phyloP scores from a whole-genome alignment of 192 early-diverging fungal genomes.

The Coemansia sp. region DNA sequence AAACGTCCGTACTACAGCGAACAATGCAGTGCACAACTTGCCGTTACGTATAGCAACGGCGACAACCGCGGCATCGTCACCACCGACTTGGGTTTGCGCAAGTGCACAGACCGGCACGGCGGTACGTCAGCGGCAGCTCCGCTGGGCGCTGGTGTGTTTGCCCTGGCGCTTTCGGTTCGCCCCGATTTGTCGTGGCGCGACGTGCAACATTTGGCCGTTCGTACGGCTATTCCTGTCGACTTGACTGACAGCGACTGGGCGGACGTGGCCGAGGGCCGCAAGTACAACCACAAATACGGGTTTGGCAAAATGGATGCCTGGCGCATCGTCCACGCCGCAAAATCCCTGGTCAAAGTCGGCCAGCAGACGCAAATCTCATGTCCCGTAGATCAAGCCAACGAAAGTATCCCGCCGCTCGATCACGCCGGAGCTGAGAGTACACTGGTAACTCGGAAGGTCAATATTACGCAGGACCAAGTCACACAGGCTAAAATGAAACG shows the following conservation, averaged over 20 bases:
- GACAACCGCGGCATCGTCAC: conserved; percentile 79
- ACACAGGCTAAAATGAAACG: conserved; percentile 48
- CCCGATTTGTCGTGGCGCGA: conserved; percentile 97
- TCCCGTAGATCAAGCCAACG: conserved; percentile 33
- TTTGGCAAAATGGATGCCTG: conserved; percentile 89
- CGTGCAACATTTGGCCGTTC: conserved; percentile 81
- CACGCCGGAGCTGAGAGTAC: conserved; percentile 32
- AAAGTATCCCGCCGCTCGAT: conserved; percentile 55
- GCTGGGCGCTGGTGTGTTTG: conserved; percentile 84
- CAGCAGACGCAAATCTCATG: conserved; percentile 62
- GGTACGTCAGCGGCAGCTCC: conserved; percentile 97
- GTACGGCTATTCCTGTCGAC: conserved; percentile 72
- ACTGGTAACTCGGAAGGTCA: conserved; percentile 33
- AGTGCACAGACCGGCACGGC: conserved; percentile 77
- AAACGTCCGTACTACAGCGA: conserved; percentile 85
- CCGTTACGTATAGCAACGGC: conserved; percentile 85
- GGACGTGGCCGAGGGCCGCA: conserved; percentile 62
- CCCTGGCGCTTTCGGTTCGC: conserved; percentile 76
- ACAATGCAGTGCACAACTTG: conserved; percentile 81
- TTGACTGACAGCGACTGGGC: conserved; percentile 72
- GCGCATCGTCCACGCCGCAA: conserved; percentile 75
- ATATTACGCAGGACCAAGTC: conserved; percentile 54
- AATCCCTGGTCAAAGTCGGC: conserved; percentile 60
- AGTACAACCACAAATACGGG: conserved; percentile 90
- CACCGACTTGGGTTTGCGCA: conserved; percentile 72